Evolutionary conservation across 2,329 filamentous ascomycete species (phyloP), one percentile per base, ranked within the genome.

Genomic region (Pyricularia pennisetigena): DNA sequence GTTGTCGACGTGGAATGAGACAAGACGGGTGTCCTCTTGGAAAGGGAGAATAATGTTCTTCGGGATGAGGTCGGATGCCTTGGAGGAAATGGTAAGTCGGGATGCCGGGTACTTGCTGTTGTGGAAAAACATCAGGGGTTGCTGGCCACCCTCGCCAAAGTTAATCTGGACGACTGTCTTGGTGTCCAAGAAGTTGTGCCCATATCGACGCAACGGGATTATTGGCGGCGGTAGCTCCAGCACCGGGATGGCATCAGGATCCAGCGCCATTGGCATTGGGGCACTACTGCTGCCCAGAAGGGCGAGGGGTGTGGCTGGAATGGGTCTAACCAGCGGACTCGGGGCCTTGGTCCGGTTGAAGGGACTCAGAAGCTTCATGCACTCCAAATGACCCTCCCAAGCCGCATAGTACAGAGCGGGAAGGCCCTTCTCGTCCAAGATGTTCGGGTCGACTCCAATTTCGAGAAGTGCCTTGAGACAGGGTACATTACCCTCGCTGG

Each of bases 381-480:
- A 98, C 74, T 94, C 90, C 68, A 98, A 80, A 76, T 98, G 92
- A 0, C 95, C 95, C 80, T 99, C 95, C 95, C 95, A 99, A 0
- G 93, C 94, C 16, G 95, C 95, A 78, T 99, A 99, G 78, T 99
- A 99, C 89, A 98, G 93, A 30, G 95, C 94, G 2, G 94, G 93
- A 4, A 98, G 84, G 20, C 89, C 90, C 76, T 98, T 99, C 79
- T 99, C 95, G 75, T 99, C 95, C 62, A 92, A 80, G 68, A 93
- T 91, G 71, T 89, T 89, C 0, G 90, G 86, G 73, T 96, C 88
- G 3, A 90, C 94, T 8, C 91, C 90, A 71, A 91, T 87, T 67
- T 93, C 87, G 12, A 99, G 83, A 4, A 99, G 83, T 1, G 89
- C 91, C 72, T 93, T 87, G 62, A 99, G 82, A 74, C 94, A 97